Evolutionary conservation across 208 protist genomes (phyloP).

Genomic region (Acanthamoeba lenticulata): DNA sequence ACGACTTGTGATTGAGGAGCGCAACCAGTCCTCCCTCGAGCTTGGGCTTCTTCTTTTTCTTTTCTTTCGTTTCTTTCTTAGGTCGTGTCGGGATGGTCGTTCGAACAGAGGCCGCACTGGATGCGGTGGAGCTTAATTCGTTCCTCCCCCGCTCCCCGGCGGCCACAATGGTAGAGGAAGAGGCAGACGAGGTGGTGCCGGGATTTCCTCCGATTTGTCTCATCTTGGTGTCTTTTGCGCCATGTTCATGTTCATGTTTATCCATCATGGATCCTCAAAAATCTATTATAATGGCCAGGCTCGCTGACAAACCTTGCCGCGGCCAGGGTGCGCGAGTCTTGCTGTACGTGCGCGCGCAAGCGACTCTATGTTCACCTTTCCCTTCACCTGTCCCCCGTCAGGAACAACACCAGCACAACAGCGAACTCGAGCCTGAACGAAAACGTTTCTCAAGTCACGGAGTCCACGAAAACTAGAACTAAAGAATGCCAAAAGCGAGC

Average conservation of each 20-base stretch:
- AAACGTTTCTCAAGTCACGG: not conserved
- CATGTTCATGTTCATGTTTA: not conserved
- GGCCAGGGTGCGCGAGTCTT: too few species aligned
- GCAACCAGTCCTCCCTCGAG: not conserved
- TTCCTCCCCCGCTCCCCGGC: not conserved
- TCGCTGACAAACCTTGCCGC: too few species aligned
- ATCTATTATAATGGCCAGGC: too few species aligned
- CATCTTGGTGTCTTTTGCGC: not conserved
- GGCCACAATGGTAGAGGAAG: not conserved
- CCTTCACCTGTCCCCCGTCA: not conserved
- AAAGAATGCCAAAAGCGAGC: not conserved
- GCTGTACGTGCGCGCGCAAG: too few species aligned
- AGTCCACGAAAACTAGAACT: not conserved
- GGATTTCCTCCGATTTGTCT: not conserved
- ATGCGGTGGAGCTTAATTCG: not conserved
- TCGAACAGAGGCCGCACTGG: not conserved
- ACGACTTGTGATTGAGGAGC: not conserved
- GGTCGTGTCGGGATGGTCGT: not conserved
- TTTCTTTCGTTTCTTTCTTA: not conserved
- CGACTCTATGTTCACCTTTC: too few species aligned
- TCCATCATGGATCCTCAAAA: not conserved
- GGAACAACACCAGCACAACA: not conserved
- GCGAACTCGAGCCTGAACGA: not conserved
- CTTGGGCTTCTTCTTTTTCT: slow-evolving; percentile 20
- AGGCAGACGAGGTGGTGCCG: not conserved